Base-by-base conservation (phyloP, 805 yeast species). In the Metschnikowia cubensis region DNA sequence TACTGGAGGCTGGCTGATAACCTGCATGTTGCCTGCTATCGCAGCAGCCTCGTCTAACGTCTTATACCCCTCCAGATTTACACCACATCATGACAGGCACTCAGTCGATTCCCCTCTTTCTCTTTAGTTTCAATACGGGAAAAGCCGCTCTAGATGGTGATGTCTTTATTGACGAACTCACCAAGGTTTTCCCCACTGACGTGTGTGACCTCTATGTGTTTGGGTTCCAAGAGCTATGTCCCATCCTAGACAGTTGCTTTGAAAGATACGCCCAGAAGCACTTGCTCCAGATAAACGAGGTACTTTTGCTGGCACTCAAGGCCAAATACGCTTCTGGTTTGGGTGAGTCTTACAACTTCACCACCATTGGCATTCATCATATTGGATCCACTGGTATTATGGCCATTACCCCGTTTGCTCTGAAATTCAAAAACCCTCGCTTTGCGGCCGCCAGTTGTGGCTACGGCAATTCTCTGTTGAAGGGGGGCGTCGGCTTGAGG, bases 401-500 rank as follows among this genome's bases (percentile, higher is more conserved):
- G 2, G 63, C 82, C 2, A 63, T 84, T 11, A 71, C 79, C 10
- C 77, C 79, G n/a, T 68, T 57, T 54, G 57, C 66, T 17, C 67
- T 65, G 69, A 66, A 64, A 48, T 59, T 72, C 20, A 41, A 59
- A 22, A 52, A 59, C 41, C 47, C 69, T 14, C 53, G 58, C 13
- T 57, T 50, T 13, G 74, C 74, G 2, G 62, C 60, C 10, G 70
- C 69, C 17, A 75, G 80, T 15, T 71, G 83, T 53, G 96, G 97
- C 1, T 62, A 71, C 48, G 72, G 76, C 6, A 70, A 74, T 50
- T 81, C 92, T 0, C 80, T 83, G 48, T 63, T 87, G 59, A 91
- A 91, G 64, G 96, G 96, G 0, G 91, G 83, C 0, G 83, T 79
- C 1, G 88, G 85, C 0, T 45, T 85, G 1, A 68, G 91, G 39